Conservation (phyloP, 768 basidiomycete species). For the Atractiella rhizophila region DNA sequence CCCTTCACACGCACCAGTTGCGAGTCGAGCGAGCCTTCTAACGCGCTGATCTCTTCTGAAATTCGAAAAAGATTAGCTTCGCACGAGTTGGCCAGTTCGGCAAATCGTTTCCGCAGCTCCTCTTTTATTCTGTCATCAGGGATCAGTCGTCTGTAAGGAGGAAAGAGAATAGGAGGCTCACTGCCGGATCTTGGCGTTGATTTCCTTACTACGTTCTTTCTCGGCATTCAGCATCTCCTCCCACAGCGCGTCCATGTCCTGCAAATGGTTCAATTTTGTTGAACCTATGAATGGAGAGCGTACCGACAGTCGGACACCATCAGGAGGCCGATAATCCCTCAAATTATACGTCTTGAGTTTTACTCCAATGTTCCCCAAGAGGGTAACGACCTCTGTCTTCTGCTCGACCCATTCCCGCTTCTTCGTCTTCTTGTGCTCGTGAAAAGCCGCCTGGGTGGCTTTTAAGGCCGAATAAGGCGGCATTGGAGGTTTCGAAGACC, state of each 20-base stretch:
- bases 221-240: constrained; percentile 44
- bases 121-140: constrained; percentile 44
- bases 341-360: constrained; percentile 77
- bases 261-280: neutral
- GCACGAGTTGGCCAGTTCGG: constrained; percentile 48
- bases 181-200: constrained; percentile 75
- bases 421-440: constrained; percentile 54
- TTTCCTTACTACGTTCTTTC: constrained; percentile 45
- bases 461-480: constrained; percentile 25
- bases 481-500: neutral
- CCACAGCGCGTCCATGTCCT: constrained; percentile 62
- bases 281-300: too few species aligned
- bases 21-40: constrained; percentile 55
- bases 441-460: constrained; percentile 43
- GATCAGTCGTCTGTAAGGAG: neutral
- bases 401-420: constrained; percentile 77
- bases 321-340: constrained; percentile 53
- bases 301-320: constrained; percentile 23
- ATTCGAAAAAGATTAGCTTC: constrained; percentile 40
- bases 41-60: constrained; percentile 42
- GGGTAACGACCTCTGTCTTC: constrained; percentile 56
- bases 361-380: constrained; percentile 80
- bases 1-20: neutral
- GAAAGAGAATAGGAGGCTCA: constrained; percentile 18
- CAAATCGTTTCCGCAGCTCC: constrained; percentile 46